phyloP scores from a whole-genome alignment of 2,329 filamentous ascomycete species.

The Fusarium zealandicum region DNA sequence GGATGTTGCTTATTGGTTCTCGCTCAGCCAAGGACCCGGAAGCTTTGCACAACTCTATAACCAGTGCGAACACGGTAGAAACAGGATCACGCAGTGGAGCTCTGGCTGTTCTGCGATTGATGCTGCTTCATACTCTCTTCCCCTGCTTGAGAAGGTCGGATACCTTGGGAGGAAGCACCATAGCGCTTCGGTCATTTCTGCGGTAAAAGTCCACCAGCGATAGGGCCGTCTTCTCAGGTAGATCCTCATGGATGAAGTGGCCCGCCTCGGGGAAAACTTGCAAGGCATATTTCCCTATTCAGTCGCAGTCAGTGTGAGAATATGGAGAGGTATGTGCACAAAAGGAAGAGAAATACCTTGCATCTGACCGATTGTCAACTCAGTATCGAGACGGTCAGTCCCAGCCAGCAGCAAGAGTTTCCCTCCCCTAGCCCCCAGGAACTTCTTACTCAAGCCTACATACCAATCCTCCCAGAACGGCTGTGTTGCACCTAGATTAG shows the following conservation, averaged over 20 bases:
- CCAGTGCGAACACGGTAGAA: conserved; percentile 10
- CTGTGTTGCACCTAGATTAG: conserved; percentile 82
- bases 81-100: not conserved
- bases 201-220: conserved; percentile 90
- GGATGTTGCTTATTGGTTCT: conserved; percentile 2
- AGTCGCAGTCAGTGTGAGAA: conserved; percentile 18
- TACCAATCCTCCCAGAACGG: conserved; percentile 97
- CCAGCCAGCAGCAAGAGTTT: conserved; percentile 87
- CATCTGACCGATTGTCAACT: conserved; percentile 96
- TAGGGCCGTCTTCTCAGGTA: conserved; percentile 87
- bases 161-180: conserved; percentile 93
- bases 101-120: not conserved
- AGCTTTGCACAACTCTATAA: conserved; percentile 5
- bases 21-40: conserved; percentile 7
- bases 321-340: not conserved
- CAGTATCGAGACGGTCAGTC: conserved; percentile 88
- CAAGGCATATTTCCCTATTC: conserved; percentile 85
- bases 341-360: conserved; percentile 68
- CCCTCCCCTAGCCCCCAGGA: conserved; percentile 79
- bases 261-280: conserved; percentile 95
- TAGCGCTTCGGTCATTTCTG: conserved; percentile 82
- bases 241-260: conserved; percentile 96
- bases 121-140: conserved; percentile 58
- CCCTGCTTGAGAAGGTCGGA: conserved; percentile 72
- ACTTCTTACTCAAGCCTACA: conserved; percentile 84